A percentile compares a stretch with the other conserved stretches of the same genome.
These are phyloP conservation scores for Ilex asprella DNA, from an alignment of 257 asterid genomes.

Conservation along the genomic window DNA sequence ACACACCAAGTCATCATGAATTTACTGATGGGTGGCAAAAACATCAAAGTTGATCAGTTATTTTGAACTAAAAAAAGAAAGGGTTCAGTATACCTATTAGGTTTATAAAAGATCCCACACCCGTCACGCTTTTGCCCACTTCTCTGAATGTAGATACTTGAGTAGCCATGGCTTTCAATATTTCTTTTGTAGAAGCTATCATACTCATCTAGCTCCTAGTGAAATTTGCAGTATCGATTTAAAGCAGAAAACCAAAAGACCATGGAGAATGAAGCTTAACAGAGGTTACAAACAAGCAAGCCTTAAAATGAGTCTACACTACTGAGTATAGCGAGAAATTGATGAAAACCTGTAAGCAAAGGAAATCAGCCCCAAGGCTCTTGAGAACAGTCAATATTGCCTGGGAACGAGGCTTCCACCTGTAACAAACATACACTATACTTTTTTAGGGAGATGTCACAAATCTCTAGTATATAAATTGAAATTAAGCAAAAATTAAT, in stretches of 20 bases:
- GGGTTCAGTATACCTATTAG: slow-evolving; percentile 38
- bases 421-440: slow-evolving; percentile 14
- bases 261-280: slow-evolving; percentile 3
- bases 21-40: neutral
- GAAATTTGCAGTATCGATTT: slow-evolving; percentile 13
- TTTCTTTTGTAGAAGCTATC: slow-evolving; percentile 72
- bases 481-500: too few relatives aligned
- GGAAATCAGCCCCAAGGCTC: slow-evolving; percentile 66
- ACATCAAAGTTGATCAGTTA: neutral
- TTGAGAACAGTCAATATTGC: slow-evolving; percentile 59
- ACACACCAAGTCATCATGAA: slow-evolving; percentile 3
- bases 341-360: slow-evolving; percentile 74
- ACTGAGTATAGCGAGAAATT: neutral
- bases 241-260: neutral
- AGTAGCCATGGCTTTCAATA: slow-evolving; percentile 73
- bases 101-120: slow-evolving; percentile 80
- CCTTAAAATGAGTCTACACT: neutral
- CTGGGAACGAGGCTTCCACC: slow-evolving; percentile 97
- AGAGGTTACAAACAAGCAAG: neutral
- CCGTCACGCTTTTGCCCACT: slow-evolving; percentile 91
- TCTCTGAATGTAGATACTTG: slow-evolving; percentile 73
- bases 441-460: too few relatives aligned
- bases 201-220: slow-evolving; percentile 88
- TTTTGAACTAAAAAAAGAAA: neutral
- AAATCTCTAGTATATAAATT: too few relatives aligned